Percentiles rank a stretch among this genome's conserved stretches.
Conservation (phyloP, 2,329 filamentous ascomycete genomes). For the Spiromastix sp. region DNA sequence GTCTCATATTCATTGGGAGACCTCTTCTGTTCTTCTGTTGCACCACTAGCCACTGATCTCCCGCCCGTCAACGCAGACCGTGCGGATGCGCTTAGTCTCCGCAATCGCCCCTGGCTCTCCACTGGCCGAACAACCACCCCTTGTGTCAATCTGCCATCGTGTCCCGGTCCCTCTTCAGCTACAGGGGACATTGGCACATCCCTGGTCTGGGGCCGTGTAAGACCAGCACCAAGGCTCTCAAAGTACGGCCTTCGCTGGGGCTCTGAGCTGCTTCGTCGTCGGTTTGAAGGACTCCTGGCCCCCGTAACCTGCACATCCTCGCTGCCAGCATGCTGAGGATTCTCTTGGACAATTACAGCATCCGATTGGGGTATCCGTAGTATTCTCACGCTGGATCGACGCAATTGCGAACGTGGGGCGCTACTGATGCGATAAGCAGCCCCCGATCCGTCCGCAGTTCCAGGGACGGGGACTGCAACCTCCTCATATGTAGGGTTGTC, state of each 20-base stretch:
- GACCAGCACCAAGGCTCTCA: slow-evolving; percentile 13
- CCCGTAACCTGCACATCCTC: slow-evolving; percentile 15
- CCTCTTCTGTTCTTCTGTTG: slow-evolving; percentile 7
- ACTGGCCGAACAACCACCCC: slow-evolving; percentile 8
- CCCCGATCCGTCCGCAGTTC: not conserved
- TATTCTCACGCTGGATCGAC: slow-evolving; percentile 13
- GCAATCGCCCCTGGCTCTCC: slow-evolving; percentile 4
- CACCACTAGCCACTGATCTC: slow-evolving; percentile 18
- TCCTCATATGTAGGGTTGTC: slow-evolving; percentile 3
- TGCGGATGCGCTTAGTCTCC: slow-evolving; percentile 7
- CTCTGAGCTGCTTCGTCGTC: slow-evolving; percentile 33
- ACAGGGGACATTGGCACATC: slow-evolving; percentile 21
- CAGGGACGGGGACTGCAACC: not conserved
- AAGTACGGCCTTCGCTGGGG: slow-evolving; percentile 27
- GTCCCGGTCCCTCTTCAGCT: slow-evolving; percentile 22
- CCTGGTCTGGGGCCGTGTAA: slow-evolving; percentile 15
- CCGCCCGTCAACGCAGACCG: slow-evolving; percentile 11
- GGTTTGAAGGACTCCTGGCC: slow-evolving; percentile 18
- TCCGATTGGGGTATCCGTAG: slow-evolving; percentile 14
- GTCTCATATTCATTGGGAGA: slow-evolving; percentile 45
- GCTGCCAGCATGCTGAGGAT: slow-evolving; percentile 5
- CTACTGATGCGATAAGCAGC: not conserved
- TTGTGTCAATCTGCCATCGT: slow-evolving; percentile 9
- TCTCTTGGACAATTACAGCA: slow-evolving; percentile 7
- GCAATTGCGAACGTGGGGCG: slow-evolving; percentile 2